Conservation (phyloP, 1,284 basidiomycete species). For the Thelephora terrestris region DNA sequence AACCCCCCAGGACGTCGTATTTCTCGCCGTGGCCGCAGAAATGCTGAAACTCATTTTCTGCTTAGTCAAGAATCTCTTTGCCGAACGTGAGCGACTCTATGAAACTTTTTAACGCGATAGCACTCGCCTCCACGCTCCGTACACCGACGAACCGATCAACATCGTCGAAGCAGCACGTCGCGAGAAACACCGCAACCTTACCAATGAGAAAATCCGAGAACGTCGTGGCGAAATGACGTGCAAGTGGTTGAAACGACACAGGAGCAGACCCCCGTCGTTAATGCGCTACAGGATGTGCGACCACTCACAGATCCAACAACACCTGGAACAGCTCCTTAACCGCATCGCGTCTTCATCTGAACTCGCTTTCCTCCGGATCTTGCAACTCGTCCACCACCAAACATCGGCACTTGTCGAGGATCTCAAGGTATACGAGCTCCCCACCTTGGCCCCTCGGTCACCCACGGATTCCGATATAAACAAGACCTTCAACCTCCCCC, state of each 20-base stretch:
- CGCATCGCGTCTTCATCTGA: constrained; percentile 70
- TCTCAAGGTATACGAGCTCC: constrained; percentile 85
- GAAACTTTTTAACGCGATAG: constrained; percentile 28
- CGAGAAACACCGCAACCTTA: constrained; percentile 52
- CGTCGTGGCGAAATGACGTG: constrained; percentile 45
- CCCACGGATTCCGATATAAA: constrained; percentile 55
- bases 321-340: constrained; percentile 80
- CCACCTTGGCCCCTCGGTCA: constrained; percentile 51
- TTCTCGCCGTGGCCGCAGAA: background rate
- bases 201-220: constrained; percentile 46
- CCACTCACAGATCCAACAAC: constrained; percentile 76
- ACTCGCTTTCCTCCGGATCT: constrained; percentile 83
- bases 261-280: constrained; percentile 51
- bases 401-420: constrained; percentile 82
- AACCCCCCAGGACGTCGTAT: background rate
- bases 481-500: constrained; percentile 37
- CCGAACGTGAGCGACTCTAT: constrained; percentile 18
- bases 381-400: constrained; percentile 82
- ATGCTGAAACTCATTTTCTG: background rate
- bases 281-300: constrained; percentile 36
- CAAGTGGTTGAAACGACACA: constrained; percentile 35
- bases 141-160: constrained; percentile 37
- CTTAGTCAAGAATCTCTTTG: constrained; percentile 10
- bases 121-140: constrained; percentile 31
- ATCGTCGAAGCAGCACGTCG: constrained; percentile 42